These are phyloP conservation scores for Pinus taeda DNA, from an alignment of 75 land plant species.

Conservation along the genomic window DNA sequence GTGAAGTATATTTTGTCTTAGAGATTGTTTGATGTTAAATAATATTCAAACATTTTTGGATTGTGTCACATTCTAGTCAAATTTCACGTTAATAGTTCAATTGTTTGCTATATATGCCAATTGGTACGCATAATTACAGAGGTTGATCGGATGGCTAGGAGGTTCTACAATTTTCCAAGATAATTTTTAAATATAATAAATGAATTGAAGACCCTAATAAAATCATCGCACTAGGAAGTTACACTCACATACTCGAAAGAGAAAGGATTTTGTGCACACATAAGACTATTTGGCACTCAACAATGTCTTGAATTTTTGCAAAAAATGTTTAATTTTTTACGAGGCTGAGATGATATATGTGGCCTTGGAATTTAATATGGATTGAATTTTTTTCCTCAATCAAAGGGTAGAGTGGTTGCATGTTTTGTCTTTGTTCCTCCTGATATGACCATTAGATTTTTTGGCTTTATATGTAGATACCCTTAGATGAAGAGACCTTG, in stretches of 20 bases:
- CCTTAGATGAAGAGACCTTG: too few relatives aligned
- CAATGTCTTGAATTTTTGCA: too few relatives aligned
- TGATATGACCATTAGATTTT: too few relatives aligned
- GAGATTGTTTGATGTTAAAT: neutral
- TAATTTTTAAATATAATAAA: constrained; percentile 31
- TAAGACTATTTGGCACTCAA: constrained; percentile 79
- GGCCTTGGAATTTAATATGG: too few relatives aligned
- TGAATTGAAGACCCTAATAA: constrained; percentile 61
- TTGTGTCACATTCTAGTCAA: neutral
- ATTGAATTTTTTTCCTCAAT: too few relatives aligned
- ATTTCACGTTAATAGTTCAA: neutral
- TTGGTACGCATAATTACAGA: constrained; percentile 62
- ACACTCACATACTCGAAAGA: constrained; percentile 51
- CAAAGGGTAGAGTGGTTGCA: too few relatives aligned
- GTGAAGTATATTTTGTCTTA: too few relatives aligned
- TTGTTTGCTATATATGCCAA: constrained; percentile 51
- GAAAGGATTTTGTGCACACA: constrained; percentile 73
- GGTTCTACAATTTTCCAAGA: constrained; percentile 83
- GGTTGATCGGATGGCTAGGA: constrained; percentile 85
- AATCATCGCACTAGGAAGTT: constrained; percentile 87
- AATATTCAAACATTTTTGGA: neutral
- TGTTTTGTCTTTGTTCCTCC: too few relatives aligned
- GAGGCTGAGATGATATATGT: too few relatives aligned
- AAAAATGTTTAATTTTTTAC: too few relatives aligned
- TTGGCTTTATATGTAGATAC: too few relatives aligned